Conservation (phyloP, 2,329 filamentous ascomycete genomes). For the Xylariaceae sp. region DNA sequence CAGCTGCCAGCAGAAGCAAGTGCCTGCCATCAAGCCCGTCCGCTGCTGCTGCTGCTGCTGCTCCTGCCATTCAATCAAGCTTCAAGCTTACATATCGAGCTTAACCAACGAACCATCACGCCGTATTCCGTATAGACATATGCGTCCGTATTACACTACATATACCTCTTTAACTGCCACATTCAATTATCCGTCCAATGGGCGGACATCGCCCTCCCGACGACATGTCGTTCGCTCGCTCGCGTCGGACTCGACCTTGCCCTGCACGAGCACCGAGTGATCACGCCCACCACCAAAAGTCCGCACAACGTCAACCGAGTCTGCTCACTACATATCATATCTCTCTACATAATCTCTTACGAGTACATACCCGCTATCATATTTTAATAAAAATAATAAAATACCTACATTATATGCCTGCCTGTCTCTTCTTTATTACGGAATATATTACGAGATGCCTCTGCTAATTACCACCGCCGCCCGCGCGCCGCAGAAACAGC, state of each 20-base stretch:
- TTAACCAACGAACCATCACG: slow-evolving; percentile 8
- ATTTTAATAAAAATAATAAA: background rate
- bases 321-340: too few species aligned
- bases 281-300: background rate
- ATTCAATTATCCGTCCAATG: background rate
- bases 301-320: too few species aligned
- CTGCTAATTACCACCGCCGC: background rate
- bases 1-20: background rate
- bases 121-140: background rate
- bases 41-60: too few species aligned
- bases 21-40: too few species aligned
- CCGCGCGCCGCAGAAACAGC: background rate
- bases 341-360: too few species aligned
- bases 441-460: background rate
- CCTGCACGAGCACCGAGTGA: background rate
- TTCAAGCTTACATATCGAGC: background rate
- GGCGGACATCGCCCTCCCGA: background rate
- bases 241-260: background rate
- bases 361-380: background rate
- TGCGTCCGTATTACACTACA: background rate
- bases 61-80: too few species aligned
- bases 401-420: background rate
- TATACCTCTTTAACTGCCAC: background rate
- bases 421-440: too few species aligned
- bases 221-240: background rate